Conservation (phyloP, 78 protist species). For the Dictyostelium intermedium region DNA sequence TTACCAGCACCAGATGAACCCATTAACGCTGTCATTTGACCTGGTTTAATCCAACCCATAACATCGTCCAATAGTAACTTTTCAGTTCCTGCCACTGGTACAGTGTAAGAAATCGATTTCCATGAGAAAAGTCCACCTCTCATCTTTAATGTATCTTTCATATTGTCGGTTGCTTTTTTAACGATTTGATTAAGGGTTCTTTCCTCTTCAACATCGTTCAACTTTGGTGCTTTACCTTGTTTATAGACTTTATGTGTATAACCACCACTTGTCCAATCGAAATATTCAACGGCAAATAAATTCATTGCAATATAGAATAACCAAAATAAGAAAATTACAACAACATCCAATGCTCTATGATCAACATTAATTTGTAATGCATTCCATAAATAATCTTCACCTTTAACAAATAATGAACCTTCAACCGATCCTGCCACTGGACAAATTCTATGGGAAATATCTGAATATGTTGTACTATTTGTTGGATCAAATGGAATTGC, state of each 20-base stretch:
- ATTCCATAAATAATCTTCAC: conserved; percentile 8
- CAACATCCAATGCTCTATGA: conserved; percentile 6
- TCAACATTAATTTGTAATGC: neutral
- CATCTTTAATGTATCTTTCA: conserved; percentile 42
- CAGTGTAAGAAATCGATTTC: conserved; percentile 66
- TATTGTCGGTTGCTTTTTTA: conserved; percentile 68
- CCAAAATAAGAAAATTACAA: conserved; percentile 41
- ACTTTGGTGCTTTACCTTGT: conserved; percentile 69
- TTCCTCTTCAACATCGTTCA: conserved; percentile 68
- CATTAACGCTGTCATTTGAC: conserved; percentile 86
- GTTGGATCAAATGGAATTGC: conserved; percentile 17
- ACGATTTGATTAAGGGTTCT: conserved; percentile 63
- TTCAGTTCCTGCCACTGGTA: conserved; percentile 42
- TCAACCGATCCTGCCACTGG: neutral
- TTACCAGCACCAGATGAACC: conserved; percentile 88
- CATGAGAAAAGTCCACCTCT: conserved; percentile 70
- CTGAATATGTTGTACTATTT: neutral
- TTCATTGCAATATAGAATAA: conserved; percentile 31
- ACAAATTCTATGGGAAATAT: conserved; percentile 19
- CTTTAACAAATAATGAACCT: conserved; percentile 12
- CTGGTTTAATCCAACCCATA: conserved; percentile 74
- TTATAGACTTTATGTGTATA: conserved; percentile 79
- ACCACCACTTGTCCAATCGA: conserved; percentile 77
- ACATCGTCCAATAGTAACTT: conserved; percentile 49
- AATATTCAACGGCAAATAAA: conserved; percentile 34